These are phyloP conservation scores for Dichotomopilus funicola DNA, from an alignment of 2,329 filamentous ascomycete genomes.

Conservation along the genomic window DNA sequence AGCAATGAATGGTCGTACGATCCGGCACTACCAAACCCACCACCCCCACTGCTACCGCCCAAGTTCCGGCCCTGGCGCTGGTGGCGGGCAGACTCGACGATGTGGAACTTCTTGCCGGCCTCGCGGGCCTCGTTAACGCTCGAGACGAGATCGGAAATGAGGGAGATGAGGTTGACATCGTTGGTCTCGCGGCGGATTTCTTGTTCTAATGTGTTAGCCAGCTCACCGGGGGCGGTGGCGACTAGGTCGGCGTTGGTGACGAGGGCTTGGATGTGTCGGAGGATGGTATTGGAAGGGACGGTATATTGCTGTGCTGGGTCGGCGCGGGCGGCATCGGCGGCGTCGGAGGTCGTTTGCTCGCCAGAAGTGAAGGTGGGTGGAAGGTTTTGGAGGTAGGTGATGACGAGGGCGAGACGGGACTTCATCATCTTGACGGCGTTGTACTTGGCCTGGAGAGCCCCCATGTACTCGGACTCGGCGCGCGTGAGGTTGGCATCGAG, in stretches of 20 bases:
- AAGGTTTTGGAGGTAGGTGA: conserved; percentile 68
- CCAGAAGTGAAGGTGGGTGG: conserved; percentile 58
- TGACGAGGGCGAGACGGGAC: conserved; percentile 64
- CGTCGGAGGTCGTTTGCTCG: conserved; percentile 28
- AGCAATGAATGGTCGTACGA: conserved; percentile 1
- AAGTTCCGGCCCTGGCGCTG: conserved; percentile 11
- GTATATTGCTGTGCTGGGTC: conserved; percentile 30
- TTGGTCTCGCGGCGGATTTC: conserved; percentile 74
- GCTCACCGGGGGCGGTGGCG: conserved; percentile 54
- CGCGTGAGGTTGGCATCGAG: conserved; percentile 44
- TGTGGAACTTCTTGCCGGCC: conserved; percentile 65
- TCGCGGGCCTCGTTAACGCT: conserved; percentile 65
- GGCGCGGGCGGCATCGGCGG: conserved; percentile 26
- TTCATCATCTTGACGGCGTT: conserved; percentile 95
- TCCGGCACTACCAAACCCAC: too few relatives aligned
- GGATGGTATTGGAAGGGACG: conserved; percentile 60
- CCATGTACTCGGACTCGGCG: conserved; percentile 56
- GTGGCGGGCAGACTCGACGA: conserved; percentile 42
- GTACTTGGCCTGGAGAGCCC: conserved; percentile 71
- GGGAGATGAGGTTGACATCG: conserved; percentile 70
- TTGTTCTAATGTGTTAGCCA: conserved; percentile 52
- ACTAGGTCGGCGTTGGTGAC: conserved; percentile 78
- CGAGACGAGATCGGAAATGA: conserved; percentile 70
- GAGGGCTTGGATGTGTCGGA: conserved; percentile 83
- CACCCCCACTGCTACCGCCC: conserved; percentile 12